These are phyloP conservation scores for Pseudozyma pruni DNA, from an alignment of 1,284 basidiomycete species.

Conservation along the genomic window DNA sequence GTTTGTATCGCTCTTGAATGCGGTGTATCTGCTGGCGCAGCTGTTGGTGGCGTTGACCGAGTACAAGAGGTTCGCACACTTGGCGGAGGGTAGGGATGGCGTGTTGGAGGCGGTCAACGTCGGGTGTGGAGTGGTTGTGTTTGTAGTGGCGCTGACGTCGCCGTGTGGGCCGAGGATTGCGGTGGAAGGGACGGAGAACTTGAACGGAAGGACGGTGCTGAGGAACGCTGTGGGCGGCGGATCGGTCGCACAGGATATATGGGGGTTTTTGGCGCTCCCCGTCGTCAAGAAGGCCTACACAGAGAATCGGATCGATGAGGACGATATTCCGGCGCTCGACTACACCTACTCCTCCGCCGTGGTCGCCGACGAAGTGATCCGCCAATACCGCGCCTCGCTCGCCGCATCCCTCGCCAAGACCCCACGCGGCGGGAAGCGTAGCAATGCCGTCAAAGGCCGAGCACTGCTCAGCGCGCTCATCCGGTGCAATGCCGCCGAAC, in stretches of 20 bases:
- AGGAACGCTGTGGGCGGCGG: conserved; percentile 24
- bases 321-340: conserved; percentile 33
- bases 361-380: conserved; percentile 25
- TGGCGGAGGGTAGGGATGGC: conserved; percentile 4
- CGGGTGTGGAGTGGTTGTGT: neutral
- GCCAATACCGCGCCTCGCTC: conserved; percentile 18
- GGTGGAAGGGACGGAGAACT: conserved; percentile 3
- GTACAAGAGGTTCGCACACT: neutral
- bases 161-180: conserved; percentile 13
- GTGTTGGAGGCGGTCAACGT: conserved; percentile 10
- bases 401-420: conserved; percentile 5
- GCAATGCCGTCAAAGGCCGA: conserved; percentile 7
- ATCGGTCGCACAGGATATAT: conserved; percentile 10
- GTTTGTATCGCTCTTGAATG: conserved; percentile 9
- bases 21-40: conserved; percentile 14
- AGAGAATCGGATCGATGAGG: conserved; percentile 4
- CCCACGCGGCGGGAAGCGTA: neutral
- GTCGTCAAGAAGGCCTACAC: conserved; percentile 12
- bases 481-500: conserved; percentile 15
- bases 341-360: conserved; percentile 17
- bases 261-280: conserved; percentile 21
- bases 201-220: neutral
- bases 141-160: conserved; percentile 10
- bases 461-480: conserved; percentile 17
- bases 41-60: conserved; percentile 19